phyloP scores from a whole-genome alignment of 768 basidiomycete genomes.

The Agaricus subrufescens region DNA sequence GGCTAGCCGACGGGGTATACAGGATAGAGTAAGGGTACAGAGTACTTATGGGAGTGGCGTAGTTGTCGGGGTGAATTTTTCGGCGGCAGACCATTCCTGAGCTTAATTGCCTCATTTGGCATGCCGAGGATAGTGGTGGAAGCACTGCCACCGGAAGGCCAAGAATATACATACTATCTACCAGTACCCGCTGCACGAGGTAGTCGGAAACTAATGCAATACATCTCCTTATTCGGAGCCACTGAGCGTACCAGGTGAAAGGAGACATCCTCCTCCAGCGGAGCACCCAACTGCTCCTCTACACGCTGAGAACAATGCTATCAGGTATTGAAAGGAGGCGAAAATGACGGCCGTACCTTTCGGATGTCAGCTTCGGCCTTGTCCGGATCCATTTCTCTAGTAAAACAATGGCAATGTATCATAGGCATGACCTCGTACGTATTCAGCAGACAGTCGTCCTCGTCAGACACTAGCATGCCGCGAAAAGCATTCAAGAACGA shows the following conservation, averaged over 20 bases:
- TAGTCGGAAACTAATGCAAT: conserved; percentile 81
- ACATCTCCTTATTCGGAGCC: conserved; percentile 97
- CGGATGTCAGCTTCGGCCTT: conserved; percentile 75
- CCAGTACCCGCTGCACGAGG: conserved; percentile 33
- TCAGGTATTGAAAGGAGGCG: conserved; percentile 11
- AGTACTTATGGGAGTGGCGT: conserved; percentile 9
- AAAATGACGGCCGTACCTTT: conserved; percentile 47
- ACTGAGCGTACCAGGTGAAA: conserved; percentile 86
- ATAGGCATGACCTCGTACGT: conserved; percentile 72
- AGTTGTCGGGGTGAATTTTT: conserved; percentile 23
- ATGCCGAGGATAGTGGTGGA: conserved; percentile 2
- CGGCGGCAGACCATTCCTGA: conserved; percentile 28
- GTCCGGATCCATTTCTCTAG: conserved; percentile 68
- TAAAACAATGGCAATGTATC: conserved; percentile 96
- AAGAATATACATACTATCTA: conserved; percentile 3
- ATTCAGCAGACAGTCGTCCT: conserved; percentile 32
- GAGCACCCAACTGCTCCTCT: conserved; percentile 54
- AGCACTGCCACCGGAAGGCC: neutral
- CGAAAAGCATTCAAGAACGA: conserved; percentile 86
- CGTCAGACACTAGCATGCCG: conserved; percentile 50
- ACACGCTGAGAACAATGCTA: conserved; percentile 51
- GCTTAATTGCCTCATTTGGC: conserved; percentile 1
- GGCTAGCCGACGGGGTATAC: conserved; percentile 19
- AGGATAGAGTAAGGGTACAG: conserved; percentile 13
- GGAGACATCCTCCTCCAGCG: conserved; percentile 43